Evolutionary conservation across 495 filamentous ascomycete genomes (phyloP).

Genomic region (Penicillium parvum): DNA sequence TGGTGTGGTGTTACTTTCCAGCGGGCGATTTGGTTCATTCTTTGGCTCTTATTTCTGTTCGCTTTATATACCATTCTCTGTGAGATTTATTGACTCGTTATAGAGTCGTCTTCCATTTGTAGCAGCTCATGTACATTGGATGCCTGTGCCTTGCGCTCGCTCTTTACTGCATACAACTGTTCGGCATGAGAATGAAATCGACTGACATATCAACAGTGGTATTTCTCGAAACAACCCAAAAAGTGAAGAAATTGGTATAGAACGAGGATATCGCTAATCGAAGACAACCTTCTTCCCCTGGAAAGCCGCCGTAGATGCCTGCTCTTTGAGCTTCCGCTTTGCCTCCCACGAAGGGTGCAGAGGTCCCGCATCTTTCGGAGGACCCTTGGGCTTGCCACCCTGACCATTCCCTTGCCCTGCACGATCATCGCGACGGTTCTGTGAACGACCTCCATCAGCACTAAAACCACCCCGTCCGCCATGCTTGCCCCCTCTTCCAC

Average conservation of each 20-base stretch:
- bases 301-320: conserved; percentile 55
- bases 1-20: not conserved
- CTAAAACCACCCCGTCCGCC: conserved; percentile 8
- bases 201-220: not conserved
- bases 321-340: conserved; percentile 77
- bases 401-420: conserved; percentile 1
- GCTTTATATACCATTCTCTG: conserved; percentile 12
- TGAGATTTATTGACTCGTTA: not conserved
- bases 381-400: conserved; percentile 30
- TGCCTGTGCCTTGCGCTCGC: no score
- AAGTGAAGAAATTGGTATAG: no score
- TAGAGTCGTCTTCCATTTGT: not conserved
- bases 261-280: conserved; percentile 49
- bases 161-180: not conserved
- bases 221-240: no score
- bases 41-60: not conserved
- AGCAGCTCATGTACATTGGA: no score
- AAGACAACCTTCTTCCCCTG: conserved; percentile 89
- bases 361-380: conserved; percentile 54
- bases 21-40: not conserved
- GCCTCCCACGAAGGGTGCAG: conserved; percentile 96
- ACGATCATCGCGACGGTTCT: conserved; percentile 7
- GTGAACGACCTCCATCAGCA: conserved; percentile 3
- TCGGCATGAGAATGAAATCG: not conserved
- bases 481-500: conserved; percentile 14